A percentile compares a stretch with the other conserved stretches of the same genome.
phyloP scores from a whole-genome alignment of 2,329 filamentous ascomycete species.

The Macrophomina pseudophaseolina region DNA sequence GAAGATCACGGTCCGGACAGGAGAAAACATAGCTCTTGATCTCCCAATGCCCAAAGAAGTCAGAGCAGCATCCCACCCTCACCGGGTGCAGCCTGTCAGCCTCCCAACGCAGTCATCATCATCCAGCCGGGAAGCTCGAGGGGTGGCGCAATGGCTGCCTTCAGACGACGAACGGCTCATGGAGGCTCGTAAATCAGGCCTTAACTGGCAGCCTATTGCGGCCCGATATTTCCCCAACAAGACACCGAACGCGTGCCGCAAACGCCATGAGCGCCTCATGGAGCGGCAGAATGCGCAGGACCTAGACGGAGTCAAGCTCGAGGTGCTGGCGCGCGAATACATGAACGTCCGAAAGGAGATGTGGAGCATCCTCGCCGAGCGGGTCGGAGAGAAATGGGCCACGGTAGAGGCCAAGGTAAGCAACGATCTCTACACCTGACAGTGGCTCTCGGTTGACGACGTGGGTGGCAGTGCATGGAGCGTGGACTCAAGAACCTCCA shows the following conservation, averaged over 20 bases:
- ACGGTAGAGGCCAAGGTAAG: conserved; percentile 83
- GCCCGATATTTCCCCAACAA: conserved; percentile 77
- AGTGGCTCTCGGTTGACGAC: conserved; percentile 28
- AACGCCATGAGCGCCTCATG: conserved; percentile 84
- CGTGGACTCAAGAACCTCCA: conserved; percentile 82
- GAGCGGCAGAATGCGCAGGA: conserved; percentile 75
- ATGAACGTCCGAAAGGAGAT: conserved; percentile 80
- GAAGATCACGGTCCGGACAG: not conserved
- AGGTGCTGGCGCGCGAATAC: conserved; percentile 77
- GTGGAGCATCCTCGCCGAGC: conserved; percentile 75
- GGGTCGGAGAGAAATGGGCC: conserved; percentile 60
- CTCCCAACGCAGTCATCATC: conserved; percentile 38
- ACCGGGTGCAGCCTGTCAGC: conserved; percentile 39
- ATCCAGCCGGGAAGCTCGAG: conserved; percentile 36
- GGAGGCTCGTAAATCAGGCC: conserved; percentile 71
- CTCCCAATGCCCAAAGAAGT: conserved; percentile 52
- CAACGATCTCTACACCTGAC: conserved; percentile 51
- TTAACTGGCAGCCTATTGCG: conserved; percentile 86
- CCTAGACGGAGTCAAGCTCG: conserved; percentile 78
- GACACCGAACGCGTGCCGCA: conserved; percentile 81
- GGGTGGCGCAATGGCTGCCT: conserved; percentile 65
- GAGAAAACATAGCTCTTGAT: conserved; percentile 1
- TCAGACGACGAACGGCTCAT: conserved; percentile 77
- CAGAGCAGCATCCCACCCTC: conserved; percentile 37
- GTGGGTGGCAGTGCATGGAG: conserved; percentile 71